Evolutionary conservation across 352 stramenopile species (phyloP), one percentile per base, ranked within the genome.

Genomic region (Thalassiosira hispida): DNA sequence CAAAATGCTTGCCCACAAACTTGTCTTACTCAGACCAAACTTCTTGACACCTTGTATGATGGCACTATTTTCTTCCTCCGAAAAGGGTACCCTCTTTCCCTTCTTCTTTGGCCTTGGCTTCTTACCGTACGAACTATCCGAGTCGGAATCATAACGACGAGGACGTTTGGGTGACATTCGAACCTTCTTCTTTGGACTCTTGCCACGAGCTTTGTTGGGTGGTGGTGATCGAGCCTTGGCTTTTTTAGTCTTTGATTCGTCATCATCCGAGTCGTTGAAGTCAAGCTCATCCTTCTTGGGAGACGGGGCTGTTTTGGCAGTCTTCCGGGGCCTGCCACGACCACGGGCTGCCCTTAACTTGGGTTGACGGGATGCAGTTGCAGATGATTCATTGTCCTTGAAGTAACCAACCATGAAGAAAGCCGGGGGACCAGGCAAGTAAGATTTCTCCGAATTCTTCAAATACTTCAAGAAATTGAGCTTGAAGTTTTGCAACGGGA

Each of bases 1-100:
- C 1, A 46, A 31, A 38, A 81, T 81, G 29, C 68, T 22, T 11
- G 14, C 22, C 65, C 73, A 81, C n/a, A n/a, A n/a, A n/a, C n/a
- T n/a, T n/a, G n/a, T n/a, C n/a, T 44, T 23, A 11, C 73, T 64
- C 11, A 68, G 46, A 2, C 74, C 74, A 56, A 65, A 66, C 16
- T 47, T 61, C 27, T 73, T 7, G 8, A 82, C 60, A 56, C 74
- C 74, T 11, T 78, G 20, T 5, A 70, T 23, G 1, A 82, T 23
- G 18, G 20, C 25, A 22, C n/a, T 35, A 20, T 78, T 82, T 27
- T 82, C 74, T 42, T 78, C 60, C 0, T 78, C 56, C 6, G 29
- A 59, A 31, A 69, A 82, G 20, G 35, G 57, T 9, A 66, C 23
- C 16, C 2, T 49, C 51, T 67, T 53, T 44, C 23, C 42, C 35